These are phyloP conservation scores for Acanthamoeba sp. DNA, from an alignment of 208 protist genomes.

Conservation along the genomic window DNA sequence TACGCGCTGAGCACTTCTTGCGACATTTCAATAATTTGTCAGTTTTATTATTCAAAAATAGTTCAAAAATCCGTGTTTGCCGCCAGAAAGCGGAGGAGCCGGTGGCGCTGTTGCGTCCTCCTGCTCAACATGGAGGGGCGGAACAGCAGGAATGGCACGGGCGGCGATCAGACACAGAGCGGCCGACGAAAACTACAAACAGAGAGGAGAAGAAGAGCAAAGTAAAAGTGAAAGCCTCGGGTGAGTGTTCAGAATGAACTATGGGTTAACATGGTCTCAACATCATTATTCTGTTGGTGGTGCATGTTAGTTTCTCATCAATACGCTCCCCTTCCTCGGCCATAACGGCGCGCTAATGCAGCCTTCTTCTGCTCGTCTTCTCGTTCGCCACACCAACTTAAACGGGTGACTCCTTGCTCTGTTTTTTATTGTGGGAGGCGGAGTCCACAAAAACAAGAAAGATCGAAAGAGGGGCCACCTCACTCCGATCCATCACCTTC, in stretches of 20 bases:
- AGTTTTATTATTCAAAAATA: neutral
- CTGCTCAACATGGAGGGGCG: too few relatives aligned
- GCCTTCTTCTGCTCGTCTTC: neutral
- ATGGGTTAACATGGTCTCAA: conserved; percentile 39
- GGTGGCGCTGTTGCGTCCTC: too few relatives aligned
- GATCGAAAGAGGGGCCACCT: too few relatives aligned
- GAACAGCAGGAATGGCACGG: too few relatives aligned
- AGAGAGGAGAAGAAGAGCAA: neutral
- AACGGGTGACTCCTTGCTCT: neutral
- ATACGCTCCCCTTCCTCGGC: neutral
- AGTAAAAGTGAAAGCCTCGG: neutral
- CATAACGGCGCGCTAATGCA: neutral
- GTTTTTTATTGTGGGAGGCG: neutral
- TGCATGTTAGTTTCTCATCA: conserved; percentile 40
- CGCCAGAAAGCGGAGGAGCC: too few relatives aligned
- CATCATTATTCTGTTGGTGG: conserved; percentile 19
- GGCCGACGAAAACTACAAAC: too few relatives aligned
- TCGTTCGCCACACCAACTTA: too few relatives aligned
- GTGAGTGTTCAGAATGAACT: conserved; percentile 29
- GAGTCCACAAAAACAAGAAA: too few relatives aligned
- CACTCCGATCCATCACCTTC: too few relatives aligned
- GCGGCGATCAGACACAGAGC: too few relatives aligned
- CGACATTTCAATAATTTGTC: neutral
- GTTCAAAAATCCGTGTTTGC: neutral
- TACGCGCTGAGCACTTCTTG: neutral